Evolutionary conservation across 208 protist species (phyloP).

Genomic region (Phytomonas sp.): DNA sequence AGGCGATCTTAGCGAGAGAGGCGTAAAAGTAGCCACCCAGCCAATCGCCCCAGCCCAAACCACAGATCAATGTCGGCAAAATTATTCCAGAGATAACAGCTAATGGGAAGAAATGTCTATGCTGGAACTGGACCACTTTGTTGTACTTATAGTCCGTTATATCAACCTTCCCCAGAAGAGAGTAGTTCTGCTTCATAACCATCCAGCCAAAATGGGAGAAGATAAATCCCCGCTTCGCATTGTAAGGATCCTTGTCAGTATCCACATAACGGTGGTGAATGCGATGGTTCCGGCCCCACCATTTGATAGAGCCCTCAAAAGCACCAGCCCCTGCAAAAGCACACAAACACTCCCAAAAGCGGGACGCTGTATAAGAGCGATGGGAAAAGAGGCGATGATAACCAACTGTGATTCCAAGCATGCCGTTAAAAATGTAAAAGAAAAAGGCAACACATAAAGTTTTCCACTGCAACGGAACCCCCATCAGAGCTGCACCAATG

Average conservation of each 20-base stretch:
- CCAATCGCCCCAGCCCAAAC: slow-evolving; percentile 79
- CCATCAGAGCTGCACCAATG: slow-evolving; percentile 20
- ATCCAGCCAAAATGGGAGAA: slow-evolving; percentile 91
- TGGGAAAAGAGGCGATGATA: slow-evolving; percentile 90
- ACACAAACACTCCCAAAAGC: slow-evolving; percentile 55
- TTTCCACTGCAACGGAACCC: slow-evolving; percentile 59
- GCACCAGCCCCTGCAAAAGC: slow-evolving; percentile 74
- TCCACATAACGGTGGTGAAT: slow-evolving; percentile 90
- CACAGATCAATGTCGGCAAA: slow-evolving; percentile 76
- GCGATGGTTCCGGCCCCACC: slow-evolving; percentile 88
- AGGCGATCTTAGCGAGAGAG: slow-evolving; percentile 59
- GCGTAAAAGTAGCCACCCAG: slow-evolving; percentile 84
- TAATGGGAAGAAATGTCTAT: slow-evolving; percentile 77
- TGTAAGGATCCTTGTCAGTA: slow-evolving; percentile 89
- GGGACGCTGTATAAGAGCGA: slow-evolving; percentile 62
- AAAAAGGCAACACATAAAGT: slow-evolving; percentile 54
- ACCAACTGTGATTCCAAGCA: slow-evolving; percentile 85
- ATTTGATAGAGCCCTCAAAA: slow-evolving; percentile 88
- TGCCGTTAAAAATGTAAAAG: slow-evolving; percentile 79
- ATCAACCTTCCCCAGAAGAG: slow-evolving; percentile 71
- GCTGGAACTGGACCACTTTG: slow-evolving; percentile 80
- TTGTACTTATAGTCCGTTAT: slow-evolving; percentile 82
- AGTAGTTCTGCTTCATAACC: slow-evolving; percentile 88
- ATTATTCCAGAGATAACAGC: slow-evolving; percentile 80
- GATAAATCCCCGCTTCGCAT: slow-evolving; percentile 82